Evolutionary conservation across 768 basidiomycete genomes (phyloP), one percentile per base, ranked within the genome.

Genomic region (Hypholoma sublateritium): DNA sequence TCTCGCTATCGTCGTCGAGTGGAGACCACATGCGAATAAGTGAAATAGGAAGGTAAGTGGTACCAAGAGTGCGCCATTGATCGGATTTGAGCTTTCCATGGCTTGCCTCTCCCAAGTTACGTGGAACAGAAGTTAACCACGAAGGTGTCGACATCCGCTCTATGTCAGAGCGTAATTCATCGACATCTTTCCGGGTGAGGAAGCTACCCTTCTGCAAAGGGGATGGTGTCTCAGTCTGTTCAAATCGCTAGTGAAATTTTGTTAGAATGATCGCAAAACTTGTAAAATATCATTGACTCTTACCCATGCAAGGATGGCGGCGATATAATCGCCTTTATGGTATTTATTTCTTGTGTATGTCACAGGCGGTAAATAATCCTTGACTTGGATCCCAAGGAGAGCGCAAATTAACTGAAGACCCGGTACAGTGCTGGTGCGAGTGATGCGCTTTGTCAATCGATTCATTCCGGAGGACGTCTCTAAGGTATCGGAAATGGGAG

Each of bases 71-170:
- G 5, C 44, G 44, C 50, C 51, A 58, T 53, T 58, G 50, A 41
- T 58, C 57, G 11, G 57, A 52, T 39, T 58, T 58, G 21, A 58
- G 16, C 39, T 58, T 58, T 7, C 35, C n/a, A n/a, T n/a, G n/a
- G 13, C 57, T 44, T 16, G 43, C 6, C 4, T 43, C 52, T 5
- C 43, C 35, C 1, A 57, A 44, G 21, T 36, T 41, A 1, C 16
- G 16, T 14, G 57, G 57, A 9, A 58, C 32, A 2, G 44, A 46
- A 1, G 56, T 44, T 14, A 22, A 32, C 57, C 57, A 58, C n/a
- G 57, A 58, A 3, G 57, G 51, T 36, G 46, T 56, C 2, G 39
- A 25, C 35, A 57, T 57, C 14, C 2, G 21, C 4, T 56, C 32
- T 5, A 51, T 49, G 17, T 53, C 59, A n/a, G 17, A 17, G 35